Percentiles rank a stretch among this genome's conserved stretches.
phyloP scores from a whole-genome alignment of 805 yeast genomes.

The Cyberlindnera suaveolens region DNA sequence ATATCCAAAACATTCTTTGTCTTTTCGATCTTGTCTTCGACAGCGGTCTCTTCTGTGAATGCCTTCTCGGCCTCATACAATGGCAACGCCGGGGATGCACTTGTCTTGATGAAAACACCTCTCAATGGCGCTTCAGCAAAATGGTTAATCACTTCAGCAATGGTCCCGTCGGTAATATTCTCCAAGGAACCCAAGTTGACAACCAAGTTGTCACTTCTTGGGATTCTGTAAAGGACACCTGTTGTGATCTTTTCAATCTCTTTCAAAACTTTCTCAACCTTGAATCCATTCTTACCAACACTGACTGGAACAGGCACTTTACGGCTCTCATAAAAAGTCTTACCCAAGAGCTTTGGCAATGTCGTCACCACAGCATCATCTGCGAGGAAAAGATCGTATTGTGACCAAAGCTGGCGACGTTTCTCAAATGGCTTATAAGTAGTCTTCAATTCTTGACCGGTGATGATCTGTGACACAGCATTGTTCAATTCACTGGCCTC shows the following conservation, averaged over 20 bases:
- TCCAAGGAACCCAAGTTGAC: slow-evolving; percentile 58
- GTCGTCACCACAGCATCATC: slow-evolving; percentile 79
- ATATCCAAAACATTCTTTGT: slow-evolving; percentile 9
- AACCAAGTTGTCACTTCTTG: slow-evolving; percentile 65
- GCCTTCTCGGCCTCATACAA: slow-evolving; percentile 58
- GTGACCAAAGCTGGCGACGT: slow-evolving; percentile 63
- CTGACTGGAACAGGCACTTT: slow-evolving; percentile 68
- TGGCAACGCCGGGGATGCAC: slow-evolving; percentile 78
- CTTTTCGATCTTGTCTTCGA: slow-evolving; percentile 11
- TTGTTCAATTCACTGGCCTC: slow-evolving; percentile 24
- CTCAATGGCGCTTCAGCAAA: slow-evolving; percentile 44
- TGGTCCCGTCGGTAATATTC: slow-evolving; percentile 37
- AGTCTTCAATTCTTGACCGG: slow-evolving; percentile 72
- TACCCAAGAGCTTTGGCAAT: slow-evolving; percentile 80
- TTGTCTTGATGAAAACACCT: slow-evolving; percentile 59
- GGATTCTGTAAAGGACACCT: slow-evolving; percentile 57
- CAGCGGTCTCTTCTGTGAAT: slow-evolving; percentile 28
- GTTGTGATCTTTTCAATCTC: slow-evolving; percentile 53
- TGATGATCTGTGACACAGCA: slow-evolving; percentile 44
- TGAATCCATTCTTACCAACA: slow-evolving; percentile 33
- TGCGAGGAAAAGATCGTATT: slow-evolving; percentile 71
- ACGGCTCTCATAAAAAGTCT: slow-evolving; percentile 57
- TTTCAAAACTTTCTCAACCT: slow-evolving; percentile 46
- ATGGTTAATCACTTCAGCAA: slow-evolving; percentile 45
- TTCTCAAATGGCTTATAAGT: slow-evolving; percentile 86